Conservation (phyloP, 1,284 basidiomycete genomes). For the Porodaedalea pini region DNA sequence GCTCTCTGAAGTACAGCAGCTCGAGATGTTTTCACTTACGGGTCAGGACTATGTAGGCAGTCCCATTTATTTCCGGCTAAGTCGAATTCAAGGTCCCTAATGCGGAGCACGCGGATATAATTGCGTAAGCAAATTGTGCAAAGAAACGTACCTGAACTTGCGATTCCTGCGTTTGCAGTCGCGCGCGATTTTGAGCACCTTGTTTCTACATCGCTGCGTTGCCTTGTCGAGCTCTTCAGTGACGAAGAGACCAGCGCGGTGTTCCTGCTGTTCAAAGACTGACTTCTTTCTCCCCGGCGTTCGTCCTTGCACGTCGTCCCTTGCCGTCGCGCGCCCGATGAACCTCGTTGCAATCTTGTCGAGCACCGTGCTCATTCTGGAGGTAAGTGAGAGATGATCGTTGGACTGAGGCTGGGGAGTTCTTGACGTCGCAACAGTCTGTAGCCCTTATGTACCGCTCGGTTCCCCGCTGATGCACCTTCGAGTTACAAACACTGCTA, state of each 20-base stretch:
- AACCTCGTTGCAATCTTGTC: neutral
- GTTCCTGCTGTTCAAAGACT: slow-evolving; percentile 17
- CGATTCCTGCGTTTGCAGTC: slow-evolving; percentile 38
- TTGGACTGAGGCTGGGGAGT: neutral
- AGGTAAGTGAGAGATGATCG: neutral
- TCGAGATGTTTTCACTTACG: slow-evolving; percentile 8
- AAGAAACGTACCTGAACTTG: slow-evolving; percentile 31
- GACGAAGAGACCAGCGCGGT: slow-evolving; percentile 27
- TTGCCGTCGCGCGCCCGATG: neutral
- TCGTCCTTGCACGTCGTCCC: neutral
- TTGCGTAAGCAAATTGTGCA: slow-evolving; percentile 30
- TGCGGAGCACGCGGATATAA: neutral
- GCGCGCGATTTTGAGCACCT: slow-evolving; percentile 36
- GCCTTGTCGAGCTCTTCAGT: slow-evolving; percentile 40
- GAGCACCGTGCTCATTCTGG: neutral
- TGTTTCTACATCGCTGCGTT: slow-evolving; percentile 36
- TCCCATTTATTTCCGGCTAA: slow-evolving; percentile 41
- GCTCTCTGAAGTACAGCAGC: neutral
- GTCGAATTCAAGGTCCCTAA: slow-evolving; percentile 51
- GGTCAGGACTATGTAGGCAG: slow-evolving; percentile 41
- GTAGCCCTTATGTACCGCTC: neutral
- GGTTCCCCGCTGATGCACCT: neutral
- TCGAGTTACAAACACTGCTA: neutral
- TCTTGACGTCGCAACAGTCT: neutral
- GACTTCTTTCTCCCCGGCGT: neutral